Conservation (phyloP, 495 filamentous ascomycete genomes). For the Penicillium ochrochloron region DNA sequence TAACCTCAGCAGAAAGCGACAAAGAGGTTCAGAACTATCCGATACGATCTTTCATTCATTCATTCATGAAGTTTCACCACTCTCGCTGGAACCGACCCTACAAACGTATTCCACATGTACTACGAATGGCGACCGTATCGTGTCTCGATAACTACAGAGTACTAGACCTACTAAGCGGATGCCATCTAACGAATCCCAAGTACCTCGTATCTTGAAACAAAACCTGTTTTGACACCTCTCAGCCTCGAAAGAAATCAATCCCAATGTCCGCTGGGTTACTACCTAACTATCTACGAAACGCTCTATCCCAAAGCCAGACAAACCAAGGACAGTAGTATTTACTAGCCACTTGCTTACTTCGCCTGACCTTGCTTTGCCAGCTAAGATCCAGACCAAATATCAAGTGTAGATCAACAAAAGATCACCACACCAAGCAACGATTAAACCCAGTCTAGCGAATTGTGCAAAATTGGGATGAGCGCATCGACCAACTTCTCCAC, state of each 20-base stretch:
- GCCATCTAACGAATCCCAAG: neutral
- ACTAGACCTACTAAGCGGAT: neutral
- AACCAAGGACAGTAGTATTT: neutral
- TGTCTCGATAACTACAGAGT: neutral
- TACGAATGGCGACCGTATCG: neutral
- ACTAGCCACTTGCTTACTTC: neutral
- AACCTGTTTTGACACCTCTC: neutral
- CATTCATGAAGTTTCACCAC: too few species aligned
- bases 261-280: neutral
- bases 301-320: neutral
- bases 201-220: neutral
- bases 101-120: neutral
- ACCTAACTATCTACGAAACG: too few species aligned
- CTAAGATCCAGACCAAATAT: neutral
- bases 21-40: too few species aligned
- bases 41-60: too few species aligned
- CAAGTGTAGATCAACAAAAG: conserved; percentile 8
- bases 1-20: too few species aligned
- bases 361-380: neutral
- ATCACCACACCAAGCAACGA: conserved; percentile 8
- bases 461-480: conserved; percentile 6
- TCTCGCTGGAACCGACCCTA: too few species aligned
- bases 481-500: neutral
- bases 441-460: neutral
- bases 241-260: neutral